Percentiles rank a stretch among this genome's conserved stretches.
phyloP scores from a whole-genome alignment of 306 rosid species.

The Lupinus albus region DNA sequence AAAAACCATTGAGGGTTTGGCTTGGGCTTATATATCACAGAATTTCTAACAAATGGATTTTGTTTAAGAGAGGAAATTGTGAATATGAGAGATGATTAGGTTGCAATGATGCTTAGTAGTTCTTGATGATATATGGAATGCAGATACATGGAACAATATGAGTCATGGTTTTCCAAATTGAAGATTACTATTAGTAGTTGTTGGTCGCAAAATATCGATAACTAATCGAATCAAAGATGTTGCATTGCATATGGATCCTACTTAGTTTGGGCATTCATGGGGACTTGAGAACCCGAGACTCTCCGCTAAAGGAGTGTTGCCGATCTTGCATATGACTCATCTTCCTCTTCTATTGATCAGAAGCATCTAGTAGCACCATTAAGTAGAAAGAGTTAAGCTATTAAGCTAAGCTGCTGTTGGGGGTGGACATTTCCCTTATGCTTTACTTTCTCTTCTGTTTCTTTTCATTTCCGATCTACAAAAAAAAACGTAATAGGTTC shows the following conservation, averaged over 20 bases:
- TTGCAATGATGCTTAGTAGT: slow-evolving; percentile 56
- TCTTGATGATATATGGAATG: slow-evolving; percentile 64
- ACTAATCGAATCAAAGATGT: slow-evolving; percentile 52
- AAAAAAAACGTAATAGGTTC: too few species aligned
- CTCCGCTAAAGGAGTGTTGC: too few species aligned
- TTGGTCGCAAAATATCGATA: slow-evolving; percentile 54
- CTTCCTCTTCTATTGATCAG: too few species aligned
- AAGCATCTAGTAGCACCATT: too few species aligned
- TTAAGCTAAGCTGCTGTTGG: too few species aligned
- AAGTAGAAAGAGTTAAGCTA: too few species aligned
- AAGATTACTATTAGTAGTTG: slow-evolving; percentile 35
- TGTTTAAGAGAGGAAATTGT: slow-evolving; percentile 42
- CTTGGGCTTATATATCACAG: slow-evolving; percentile 66
- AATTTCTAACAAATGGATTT: slow-evolving; percentile 58
- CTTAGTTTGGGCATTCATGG: slow-evolving; percentile 45
- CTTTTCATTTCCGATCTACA: too few species aligned
- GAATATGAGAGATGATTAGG: slow-evolving; percentile 42
- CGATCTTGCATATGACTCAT: too few species aligned
- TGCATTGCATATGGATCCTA: slow-evolving; percentile 40
- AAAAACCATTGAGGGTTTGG: slow-evolving; percentile 44
- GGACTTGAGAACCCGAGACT: too few species aligned
- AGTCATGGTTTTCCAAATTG: slow-evolving; percentile 47
- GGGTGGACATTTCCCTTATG: too few species aligned
- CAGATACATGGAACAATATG: slow-evolving; percentile 48
- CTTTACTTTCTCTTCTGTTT: too few species aligned